These are phyloP conservation scores for Aspergillus fumigatus DNA, from an alignment of 2,329 filamentous ascomycete genomes.

Conservation along the genomic window DNA sequence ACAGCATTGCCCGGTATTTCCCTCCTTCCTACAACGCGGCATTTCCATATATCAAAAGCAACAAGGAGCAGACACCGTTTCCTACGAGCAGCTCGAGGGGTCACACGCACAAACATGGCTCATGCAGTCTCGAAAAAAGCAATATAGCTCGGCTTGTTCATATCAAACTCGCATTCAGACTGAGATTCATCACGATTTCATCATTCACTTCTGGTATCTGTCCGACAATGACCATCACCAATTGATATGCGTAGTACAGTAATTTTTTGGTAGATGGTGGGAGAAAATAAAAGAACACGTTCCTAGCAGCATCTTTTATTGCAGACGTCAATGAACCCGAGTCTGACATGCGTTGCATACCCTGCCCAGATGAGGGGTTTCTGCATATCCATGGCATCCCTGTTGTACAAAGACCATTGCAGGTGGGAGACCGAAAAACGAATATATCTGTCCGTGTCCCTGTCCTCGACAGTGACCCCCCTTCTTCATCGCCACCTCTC, in stretches of 20 bases:
- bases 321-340: not conserved
- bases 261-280: no score
- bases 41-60: no score
- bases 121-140: not conserved
- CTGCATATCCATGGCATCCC: not conserved
- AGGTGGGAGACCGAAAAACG: not conserved
- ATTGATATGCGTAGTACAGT: no score
- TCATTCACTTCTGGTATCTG: no score
- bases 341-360: not conserved
- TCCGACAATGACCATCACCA: no score
- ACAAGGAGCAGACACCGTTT: not conserved
- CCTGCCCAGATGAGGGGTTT: not conserved
- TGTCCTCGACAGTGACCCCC: not conserved
- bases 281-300: no score
- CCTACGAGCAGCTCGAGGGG: no score
- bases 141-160: not conserved
- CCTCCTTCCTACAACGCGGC: no score
- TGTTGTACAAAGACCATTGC: not conserved
- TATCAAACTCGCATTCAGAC: no score
- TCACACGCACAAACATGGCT: not conserved
- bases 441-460: not conserved
- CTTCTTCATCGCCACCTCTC: not conserved
- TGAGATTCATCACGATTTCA: no score
- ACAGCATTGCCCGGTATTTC: no score
- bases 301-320: no score